Conservation (phyloP, 306 rosid genomes). For the Prunus persica region DNA sequence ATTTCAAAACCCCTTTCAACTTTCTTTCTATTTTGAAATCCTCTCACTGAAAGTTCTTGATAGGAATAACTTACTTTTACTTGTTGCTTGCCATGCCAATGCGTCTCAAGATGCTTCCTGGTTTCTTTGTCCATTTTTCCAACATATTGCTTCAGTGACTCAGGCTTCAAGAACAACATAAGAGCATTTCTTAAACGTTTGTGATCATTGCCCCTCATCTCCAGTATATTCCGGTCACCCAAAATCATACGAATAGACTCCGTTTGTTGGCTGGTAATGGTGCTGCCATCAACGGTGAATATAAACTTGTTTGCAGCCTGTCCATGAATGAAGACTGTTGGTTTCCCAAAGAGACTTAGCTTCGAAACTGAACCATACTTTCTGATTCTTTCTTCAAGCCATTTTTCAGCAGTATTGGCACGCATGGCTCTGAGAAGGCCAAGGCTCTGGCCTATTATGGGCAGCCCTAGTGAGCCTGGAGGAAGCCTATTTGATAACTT, state of each 20-base stretch:
- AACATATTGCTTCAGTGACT: constrained; percentile 60
- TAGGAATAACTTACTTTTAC: constrained; percentile 35
- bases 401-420: constrained; percentile 59
- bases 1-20: too few relatives aligned
- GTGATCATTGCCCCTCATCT: constrained; percentile 56
- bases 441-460: constrained; percentile 66
- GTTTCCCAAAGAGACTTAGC: constrained; percentile 69
- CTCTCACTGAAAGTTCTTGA: too few relatives aligned
- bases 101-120: constrained; percentile 50
- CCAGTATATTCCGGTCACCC: constrained; percentile 52
- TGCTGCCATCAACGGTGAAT: constrained; percentile 26
- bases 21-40: too few relatives aligned
- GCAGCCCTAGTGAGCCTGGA: constrained; percentile 76
- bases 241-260: constrained; percentile 43
- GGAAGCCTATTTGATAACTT: constrained; percentile 48
- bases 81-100: constrained; percentile 64
- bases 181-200: constrained; percentile 63
- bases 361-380: constrained; percentile 73
- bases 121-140: constrained; percentile 63
- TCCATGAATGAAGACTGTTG: constrained; percentile 64
- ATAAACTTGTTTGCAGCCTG: constrained; percentile 68
- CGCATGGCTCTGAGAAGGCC: constrained; percentile 55
- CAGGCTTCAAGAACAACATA: constrained; percentile 67
- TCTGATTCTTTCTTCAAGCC: constrained; percentile 49
- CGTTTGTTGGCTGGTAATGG: constrained; percentile 39